These are phyloP conservation scores for Apiospora pterosperma DNA, from an alignment of 2,329 filamentous ascomycete species.

Conservation along the genomic window DNA sequence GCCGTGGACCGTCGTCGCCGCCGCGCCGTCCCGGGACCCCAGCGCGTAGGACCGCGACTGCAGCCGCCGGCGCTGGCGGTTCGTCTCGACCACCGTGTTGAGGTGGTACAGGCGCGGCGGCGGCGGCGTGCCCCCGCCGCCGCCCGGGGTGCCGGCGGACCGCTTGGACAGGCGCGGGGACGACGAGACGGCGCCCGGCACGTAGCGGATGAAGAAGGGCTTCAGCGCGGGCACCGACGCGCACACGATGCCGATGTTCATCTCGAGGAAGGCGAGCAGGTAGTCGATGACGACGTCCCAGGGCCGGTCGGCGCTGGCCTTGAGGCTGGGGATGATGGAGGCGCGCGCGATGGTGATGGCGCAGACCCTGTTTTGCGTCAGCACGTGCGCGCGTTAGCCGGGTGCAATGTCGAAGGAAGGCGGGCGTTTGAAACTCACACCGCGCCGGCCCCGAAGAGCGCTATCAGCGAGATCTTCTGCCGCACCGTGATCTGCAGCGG, in stretches of 20 bases:
- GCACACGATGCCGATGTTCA: constrained; percentile 7
- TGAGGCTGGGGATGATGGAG: constrained; percentile 2
- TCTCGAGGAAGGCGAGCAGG: constrained; percentile 5
- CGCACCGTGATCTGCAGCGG: constrained; percentile 3
- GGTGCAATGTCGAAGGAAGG: neutral
- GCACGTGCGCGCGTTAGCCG: neutral
- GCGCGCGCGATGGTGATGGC: constrained; percentile 3
- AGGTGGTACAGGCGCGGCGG: constrained; percentile 1
- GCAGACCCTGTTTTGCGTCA: neutral
- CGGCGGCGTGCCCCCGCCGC: neutral
- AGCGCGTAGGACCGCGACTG: constrained; percentile 14
- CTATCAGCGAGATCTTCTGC: constrained; percentile 4
- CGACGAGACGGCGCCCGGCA: constrained; percentile 7
- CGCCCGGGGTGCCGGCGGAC: neutral
- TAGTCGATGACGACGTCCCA: constrained; percentile 9
- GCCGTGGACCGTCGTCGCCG: neutral
- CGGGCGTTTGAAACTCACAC: neutral
- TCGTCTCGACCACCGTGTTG: constrained; percentile 8
- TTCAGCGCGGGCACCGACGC: constrained; percentile 15
- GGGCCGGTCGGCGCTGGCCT: constrained; percentile 1
- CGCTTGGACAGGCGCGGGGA: neutral
- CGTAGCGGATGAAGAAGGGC: constrained; percentile 16
- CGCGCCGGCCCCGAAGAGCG: neutral
- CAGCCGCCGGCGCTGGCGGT: constrained; percentile 12
- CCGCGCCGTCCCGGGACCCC: constrained; percentile 8